A percentile compares a stretch with the other conserved stretches of the same genome.
phyloP scores from a whole-genome alignment of 768 basidiomycete species.

The Russula foetens region DNA sequence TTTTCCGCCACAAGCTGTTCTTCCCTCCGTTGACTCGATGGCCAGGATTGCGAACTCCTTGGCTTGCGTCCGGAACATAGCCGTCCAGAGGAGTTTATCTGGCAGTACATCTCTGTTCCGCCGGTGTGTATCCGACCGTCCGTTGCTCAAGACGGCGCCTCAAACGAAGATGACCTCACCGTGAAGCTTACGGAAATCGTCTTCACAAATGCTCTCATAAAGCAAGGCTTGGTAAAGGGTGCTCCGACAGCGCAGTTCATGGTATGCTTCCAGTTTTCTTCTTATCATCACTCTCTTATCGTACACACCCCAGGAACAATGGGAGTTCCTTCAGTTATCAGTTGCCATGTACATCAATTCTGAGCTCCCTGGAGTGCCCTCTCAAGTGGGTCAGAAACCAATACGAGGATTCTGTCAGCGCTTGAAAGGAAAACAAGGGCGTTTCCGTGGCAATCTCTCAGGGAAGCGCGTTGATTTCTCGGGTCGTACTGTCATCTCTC shows the following conservation, averaged over 20 bases:
- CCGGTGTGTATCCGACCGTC: constrained; percentile 97
- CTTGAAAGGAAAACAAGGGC: constrained; percentile 97
- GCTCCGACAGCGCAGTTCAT: constrained; percentile 84
- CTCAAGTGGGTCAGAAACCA: constrained; percentile 83
- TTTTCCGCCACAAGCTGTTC: background rate
- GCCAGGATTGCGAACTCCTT: constrained; percentile 88
- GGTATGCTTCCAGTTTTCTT: constrained; percentile 34
- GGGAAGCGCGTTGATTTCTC: constrained; percentile 99
- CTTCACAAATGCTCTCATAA: constrained; percentile 87
- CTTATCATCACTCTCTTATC: constrained; percentile 8
- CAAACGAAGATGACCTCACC: constrained; percentile 97
- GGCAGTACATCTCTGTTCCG: constrained; percentile 98
- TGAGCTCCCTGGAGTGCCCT: constrained; percentile 87
- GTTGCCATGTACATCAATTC: constrained; percentile 99
- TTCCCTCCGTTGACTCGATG: background rate
- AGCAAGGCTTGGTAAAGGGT: constrained; percentile 82
- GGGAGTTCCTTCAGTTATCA: constrained; percentile 92
- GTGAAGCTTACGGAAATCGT: constrained; percentile 97
- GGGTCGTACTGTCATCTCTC: constrained; percentile 95
- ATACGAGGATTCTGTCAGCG: constrained; percentile 97
- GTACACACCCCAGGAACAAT: constrained; percentile 67
- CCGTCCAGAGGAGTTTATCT: constrained; percentile 93
- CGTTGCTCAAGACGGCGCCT: constrained; percentile 95
- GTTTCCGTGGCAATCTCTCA: constrained; percentile 95
- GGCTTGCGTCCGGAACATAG: constrained; percentile 85